Evolutionary conservation across 306 rosid species (phyloP).

Genomic region (Heteromeles arbutifolia): DNA sequence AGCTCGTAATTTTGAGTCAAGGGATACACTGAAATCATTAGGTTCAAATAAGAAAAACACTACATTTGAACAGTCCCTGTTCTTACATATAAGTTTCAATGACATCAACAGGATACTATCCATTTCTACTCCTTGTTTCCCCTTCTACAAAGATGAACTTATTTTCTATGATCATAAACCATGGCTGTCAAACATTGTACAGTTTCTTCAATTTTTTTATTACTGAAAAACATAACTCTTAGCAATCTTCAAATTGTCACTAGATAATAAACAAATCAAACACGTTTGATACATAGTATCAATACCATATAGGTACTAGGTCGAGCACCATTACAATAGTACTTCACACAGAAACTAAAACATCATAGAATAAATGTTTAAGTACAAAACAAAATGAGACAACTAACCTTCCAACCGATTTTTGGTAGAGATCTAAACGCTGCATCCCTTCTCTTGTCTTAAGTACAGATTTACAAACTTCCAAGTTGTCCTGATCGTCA

Average conservation of each 20-base stretch:
- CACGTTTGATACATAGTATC: background rate
- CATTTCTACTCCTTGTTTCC: background rate
- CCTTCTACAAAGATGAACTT: background rate
- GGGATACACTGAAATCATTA: background rate
- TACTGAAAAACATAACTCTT: background rate
- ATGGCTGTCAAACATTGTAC: background rate
- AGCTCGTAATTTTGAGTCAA: background rate
- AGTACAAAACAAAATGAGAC: constrained; percentile 1
- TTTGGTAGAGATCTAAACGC: constrained; percentile 64
- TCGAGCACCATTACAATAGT: background rate
- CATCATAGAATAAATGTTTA: background rate
- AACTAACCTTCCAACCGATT: constrained; percentile 79
- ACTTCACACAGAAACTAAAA: background rate
- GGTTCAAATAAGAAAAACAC: background rate
- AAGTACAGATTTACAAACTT: constrained; percentile 41
- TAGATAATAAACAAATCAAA: background rate
- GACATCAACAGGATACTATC: background rate
- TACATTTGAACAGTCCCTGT: background rate
- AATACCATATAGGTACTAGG: background rate
- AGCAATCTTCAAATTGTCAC: background rate
- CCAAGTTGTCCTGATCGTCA: constrained; percentile 56
- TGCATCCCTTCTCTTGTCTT: constrained; percentile 71
- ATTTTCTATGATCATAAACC: background rate
- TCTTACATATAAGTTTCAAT: background rate
- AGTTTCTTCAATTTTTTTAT: background rate